phyloP scores from a whole-genome alignment of 192 early-diverging fungal species.

The Globomyces pollinis-pini region DNA sequence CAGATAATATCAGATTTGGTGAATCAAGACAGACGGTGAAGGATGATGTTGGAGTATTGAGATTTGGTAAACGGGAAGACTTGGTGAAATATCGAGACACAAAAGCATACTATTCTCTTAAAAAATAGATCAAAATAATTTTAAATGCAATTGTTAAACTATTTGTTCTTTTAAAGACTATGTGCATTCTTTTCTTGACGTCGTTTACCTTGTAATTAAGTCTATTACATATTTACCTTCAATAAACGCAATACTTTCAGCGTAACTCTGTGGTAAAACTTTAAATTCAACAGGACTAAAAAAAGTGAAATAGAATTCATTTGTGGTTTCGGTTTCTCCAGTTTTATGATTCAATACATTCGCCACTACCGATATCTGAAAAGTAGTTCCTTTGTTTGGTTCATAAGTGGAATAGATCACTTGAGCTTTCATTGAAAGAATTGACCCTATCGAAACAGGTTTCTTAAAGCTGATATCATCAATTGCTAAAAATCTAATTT shows the following conservation, averaged over 20 bases:
- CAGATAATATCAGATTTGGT: too few relatives aligned
- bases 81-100: too few relatives aligned
- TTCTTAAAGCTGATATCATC: slow-evolving; percentile 62
- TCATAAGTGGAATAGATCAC: slow-evolving; percentile 65
- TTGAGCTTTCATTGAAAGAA: slow-evolving; percentile 67
- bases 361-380: slow-evolving; percentile 52
- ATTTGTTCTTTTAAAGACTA: too few relatives aligned
- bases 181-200: too few relatives aligned
- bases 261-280: slow-evolving; percentile 73
- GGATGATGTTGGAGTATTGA: too few relatives aligned
- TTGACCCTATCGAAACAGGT: slow-evolving; percentile 75
- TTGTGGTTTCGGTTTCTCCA: slow-evolving; percentile 55
- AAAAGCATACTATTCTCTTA: too few relatives aligned
- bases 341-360: slow-evolving; percentile 66
- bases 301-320: slow-evolving; percentile 87
- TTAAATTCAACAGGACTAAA: background rate
- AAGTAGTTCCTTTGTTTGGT: slow-evolving; percentile 35
- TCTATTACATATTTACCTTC: too few relatives aligned
- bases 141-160: too few relatives aligned
- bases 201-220: too few relatives aligned
- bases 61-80: too few relatives aligned
- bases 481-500: slow-evolving; percentile 45
- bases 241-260: slow-evolving; percentile 41
- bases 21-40: too few relatives aligned
- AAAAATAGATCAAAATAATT: too few relatives aligned